These are phyloP conservation scores for Karstenula rhodostoma DNA, from an alignment of 2,329 filamentous ascomycete species.

Conservation along the genomic window DNA sequence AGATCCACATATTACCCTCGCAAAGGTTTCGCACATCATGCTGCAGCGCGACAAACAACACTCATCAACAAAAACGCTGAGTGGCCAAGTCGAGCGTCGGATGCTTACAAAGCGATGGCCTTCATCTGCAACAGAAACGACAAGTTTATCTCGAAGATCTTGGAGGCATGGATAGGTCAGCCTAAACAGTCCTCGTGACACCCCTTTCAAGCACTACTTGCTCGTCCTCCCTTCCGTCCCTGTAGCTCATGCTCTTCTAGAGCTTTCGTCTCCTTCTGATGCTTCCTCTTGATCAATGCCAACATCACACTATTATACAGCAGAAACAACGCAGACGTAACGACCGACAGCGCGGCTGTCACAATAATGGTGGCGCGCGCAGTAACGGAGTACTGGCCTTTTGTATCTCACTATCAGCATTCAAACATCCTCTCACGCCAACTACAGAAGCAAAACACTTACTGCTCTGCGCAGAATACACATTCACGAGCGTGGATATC, in stretches of 20 bases:
- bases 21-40: too few species aligned
- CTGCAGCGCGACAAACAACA: too few species aligned
- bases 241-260: constrained; percentile 11
- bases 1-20: too few species aligned
- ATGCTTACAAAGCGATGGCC: too few species aligned
- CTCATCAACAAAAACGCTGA: too few species aligned
- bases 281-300: constrained; percentile 39
- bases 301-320: constrained; percentile 51
- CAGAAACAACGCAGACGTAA: constrained; percentile 43
- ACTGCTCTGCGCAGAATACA: constrained; percentile 59
- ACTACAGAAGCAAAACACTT: constrained; percentile 32
- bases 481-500: constrained; percentile 59
- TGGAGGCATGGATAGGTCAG: too few species aligned
- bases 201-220: not conserved
- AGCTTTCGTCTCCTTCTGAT: constrained; percentile 40
- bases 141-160: too few species aligned
- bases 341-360: constrained; percentile 46
- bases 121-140: too few species aligned
- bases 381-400: constrained; percentile 47
- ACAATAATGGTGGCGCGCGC: constrained; percentile 51
- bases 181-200: not conserved
- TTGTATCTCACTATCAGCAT: not conserved
- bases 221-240: not conserved
- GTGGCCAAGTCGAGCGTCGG: too few species aligned
- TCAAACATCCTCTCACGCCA: not conserved